Evolutionary conservation across 345 rosid species (phyloP).

Genomic region (Atalantia buxifolia): DNA sequence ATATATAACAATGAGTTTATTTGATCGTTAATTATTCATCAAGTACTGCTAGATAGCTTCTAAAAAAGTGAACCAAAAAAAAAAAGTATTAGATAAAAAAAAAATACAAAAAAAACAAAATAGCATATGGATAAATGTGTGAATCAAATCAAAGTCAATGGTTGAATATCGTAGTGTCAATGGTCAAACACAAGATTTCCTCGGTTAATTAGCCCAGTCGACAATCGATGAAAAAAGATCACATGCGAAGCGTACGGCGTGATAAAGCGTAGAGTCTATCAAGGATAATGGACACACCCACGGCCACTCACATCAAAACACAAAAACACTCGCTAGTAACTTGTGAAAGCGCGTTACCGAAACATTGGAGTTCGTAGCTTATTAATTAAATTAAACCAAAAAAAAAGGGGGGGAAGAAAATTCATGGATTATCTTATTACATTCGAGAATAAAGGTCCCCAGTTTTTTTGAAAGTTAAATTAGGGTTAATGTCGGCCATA

Average conservation of each 20-base stretch:
- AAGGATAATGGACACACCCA: neutral
- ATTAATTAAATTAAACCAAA: neutral
- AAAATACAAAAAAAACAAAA: no score
- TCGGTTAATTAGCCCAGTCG: neutral
- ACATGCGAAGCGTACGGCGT: neutral
- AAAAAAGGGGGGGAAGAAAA: no score
- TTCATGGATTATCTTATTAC: no score
- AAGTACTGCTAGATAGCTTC: no score
- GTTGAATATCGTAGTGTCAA: no score
- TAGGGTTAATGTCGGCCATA: constrained; percentile 44
- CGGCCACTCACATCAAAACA: neutral
- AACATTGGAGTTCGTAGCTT: constrained; percentile 3
- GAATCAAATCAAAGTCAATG: no score
- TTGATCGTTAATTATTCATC: no score
- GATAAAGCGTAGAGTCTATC: neutral
- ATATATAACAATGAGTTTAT: no score
- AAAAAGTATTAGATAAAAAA: no score
- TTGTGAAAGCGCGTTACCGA: constrained; percentile 4
- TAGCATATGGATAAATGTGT: no score
- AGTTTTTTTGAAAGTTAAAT: constrained; percentile 3
- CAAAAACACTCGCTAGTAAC: neutral
- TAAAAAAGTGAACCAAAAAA: no score
- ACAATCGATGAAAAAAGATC: neutral
- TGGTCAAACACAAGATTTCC: neutral
- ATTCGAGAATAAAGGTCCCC: neutral